Base-by-base conservation (phyloP, 371 early-diverging fungal genomes). In the Mucor circinelloides region DNA sequence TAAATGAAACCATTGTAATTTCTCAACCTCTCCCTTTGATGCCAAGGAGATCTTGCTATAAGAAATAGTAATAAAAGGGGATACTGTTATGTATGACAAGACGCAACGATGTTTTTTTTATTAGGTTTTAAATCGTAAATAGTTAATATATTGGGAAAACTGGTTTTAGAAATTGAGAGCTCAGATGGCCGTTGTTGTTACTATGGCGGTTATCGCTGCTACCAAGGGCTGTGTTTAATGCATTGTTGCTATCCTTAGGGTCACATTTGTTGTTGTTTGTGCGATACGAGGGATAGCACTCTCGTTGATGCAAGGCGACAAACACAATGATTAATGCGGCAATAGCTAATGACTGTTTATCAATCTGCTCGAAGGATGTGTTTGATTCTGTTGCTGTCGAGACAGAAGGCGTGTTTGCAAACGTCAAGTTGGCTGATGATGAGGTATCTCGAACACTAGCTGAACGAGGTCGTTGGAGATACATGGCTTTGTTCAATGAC, bases 71-170 rank as follows among this genome's bases (percentile, higher is more conserved):
- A 48, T n/a, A 9, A 48, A 48, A 48, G 48, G 48, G 21, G 10
- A 48, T 48, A 15, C 4, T 42, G 15, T 42, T 19, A 40, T 10
- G 8, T 40, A 40, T 10, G 6, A 42, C n/a, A 34, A 1, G 34
- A 34, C 42, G 5, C 42, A 42, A 42, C 3, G 17, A 17, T 42
- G 42, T 42, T 42, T 13, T 40, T 46, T 46, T 46, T 46, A 46
- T 46, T 46, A 46, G 21, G 21, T 21, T 46, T 46, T 46, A 46
- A 6, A 1, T 21, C 17, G 19, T 8, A 21, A 10, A 25, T 58
- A 2, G 3, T 34, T 61, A 48, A 32, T 48, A 61, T 32, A 61
- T 61, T 32, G 62, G 50, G 13, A 32, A 61, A 61, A 50, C 62
- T 8, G 62, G 62, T 61, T 61, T 61, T 31, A 34, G 21, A 23